Evolutionary conservation across 768 basidiomycete species (phyloP).

Genomic region (Hysterangium stoloniferum): DNA sequence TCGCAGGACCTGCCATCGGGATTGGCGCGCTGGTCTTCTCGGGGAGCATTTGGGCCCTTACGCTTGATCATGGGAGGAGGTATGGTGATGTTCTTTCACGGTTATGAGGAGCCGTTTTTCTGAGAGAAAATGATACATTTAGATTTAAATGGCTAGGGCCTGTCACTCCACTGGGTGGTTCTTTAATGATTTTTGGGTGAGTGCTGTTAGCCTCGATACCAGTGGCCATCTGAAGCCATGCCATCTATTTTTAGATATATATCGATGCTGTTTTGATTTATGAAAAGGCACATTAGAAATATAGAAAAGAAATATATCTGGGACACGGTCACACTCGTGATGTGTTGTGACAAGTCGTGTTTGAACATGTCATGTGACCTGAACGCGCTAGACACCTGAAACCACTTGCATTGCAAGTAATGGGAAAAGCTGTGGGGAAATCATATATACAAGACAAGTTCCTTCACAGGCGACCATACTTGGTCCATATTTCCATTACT

Average conservation of each 20-base stretch:
- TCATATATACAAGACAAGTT: too few species aligned
- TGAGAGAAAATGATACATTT: conserved; percentile 16
- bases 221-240: too few species aligned
- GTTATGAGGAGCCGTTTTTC: too few species aligned
- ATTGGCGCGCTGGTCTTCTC: conserved; percentile 54
- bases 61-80: conserved; percentile 39
- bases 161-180: conserved; percentile 58
- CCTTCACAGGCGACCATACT: too few species aligned
- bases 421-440: too few species aligned
- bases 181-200: conserved; percentile 62
- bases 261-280: neutral
- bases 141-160: conserved; percentile 51
- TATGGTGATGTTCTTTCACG: neutral
- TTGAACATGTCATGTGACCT: conserved; percentile 11
- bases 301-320: neutral
- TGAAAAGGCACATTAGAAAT: neutral
- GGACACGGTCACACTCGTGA: neutral
- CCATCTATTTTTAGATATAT: neutral
- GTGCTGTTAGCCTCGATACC: conserved; percentile 17
- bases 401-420: too few species aligned
- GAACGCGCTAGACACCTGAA: too few species aligned
- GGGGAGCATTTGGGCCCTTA: conserved; percentile 49
- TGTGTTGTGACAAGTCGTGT: neutral
- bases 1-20: conserved; percentile 61
- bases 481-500: too few species aligned